Conservation (phyloP, 495 filamentous ascomycete species). For the Bacidia gigantensis region DNA sequence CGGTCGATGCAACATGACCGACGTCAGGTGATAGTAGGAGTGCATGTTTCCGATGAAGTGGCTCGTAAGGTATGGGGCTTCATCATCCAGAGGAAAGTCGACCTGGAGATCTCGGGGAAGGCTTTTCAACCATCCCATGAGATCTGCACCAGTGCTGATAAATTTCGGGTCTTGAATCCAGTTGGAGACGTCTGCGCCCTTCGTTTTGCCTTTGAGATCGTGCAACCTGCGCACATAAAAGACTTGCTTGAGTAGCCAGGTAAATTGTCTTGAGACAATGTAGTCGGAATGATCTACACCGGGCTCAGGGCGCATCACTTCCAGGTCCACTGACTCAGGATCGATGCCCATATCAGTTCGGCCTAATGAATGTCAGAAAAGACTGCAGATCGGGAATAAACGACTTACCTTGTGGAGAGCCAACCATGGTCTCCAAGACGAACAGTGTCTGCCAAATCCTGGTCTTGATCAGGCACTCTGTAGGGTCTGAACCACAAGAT, state of each 20-base stretch:
- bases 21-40: constrained; percentile 75
- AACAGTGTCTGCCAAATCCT: constrained; percentile 87
- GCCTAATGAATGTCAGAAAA: constrained; percentile 37
- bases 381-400: background rate
- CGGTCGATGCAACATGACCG: constrained; percentile 81
- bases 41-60: constrained; percentile 90
- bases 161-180: constrained; percentile 85
- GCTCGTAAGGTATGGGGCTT: constrained; percentile 72
- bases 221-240: constrained; percentile 67
- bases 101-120: constrained; percentile 71
- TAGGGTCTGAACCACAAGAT: constrained; percentile 48
- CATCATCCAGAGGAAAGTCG: constrained; percentile 62
- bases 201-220: constrained; percentile 60
- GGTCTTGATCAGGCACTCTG: constrained; percentile 72
- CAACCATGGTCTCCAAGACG: constrained; percentile 82
- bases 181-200: constrained; percentile 56
- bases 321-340: constrained; percentile 64
- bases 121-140: constrained; percentile 59
- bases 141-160: constrained; percentile 57
- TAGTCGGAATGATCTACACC: constrained; percentile 66
- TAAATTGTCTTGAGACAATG: constrained; percentile 66
- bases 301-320: constrained; percentile 43
- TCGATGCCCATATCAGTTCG: constrained; percentile 68
- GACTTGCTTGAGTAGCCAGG: constrained; percentile 63
- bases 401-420: constrained; percentile 73